Evolutionary conservation across 2,329 filamentous ascomycete species (phyloP).

Genomic region (Knufia petricola): DNA sequence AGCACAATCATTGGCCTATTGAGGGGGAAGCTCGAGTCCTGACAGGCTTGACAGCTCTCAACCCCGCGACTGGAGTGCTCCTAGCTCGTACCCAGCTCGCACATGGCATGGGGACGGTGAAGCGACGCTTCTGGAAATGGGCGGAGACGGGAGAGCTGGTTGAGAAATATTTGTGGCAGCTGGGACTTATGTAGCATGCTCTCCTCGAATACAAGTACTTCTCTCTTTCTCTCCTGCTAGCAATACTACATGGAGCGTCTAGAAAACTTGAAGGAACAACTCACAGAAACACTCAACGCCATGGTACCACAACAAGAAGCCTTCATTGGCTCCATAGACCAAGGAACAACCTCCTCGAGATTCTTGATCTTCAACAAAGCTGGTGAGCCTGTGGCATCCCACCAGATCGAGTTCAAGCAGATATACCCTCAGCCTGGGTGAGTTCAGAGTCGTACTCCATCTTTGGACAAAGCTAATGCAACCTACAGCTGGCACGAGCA

Average conservation of each 20-base stretch:
- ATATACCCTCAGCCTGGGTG: conserved; percentile 78
- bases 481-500: conserved; percentile 73
- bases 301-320: conserved; percentile 36
- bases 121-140: not conserved
- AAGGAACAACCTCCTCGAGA: conserved; percentile 79
- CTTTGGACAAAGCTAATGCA: conserved; percentile 9
- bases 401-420: conserved; percentile 81
- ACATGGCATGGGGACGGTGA: not conserved
- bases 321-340: conserved; percentile 82
- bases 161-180: not conserved
- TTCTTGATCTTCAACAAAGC: conserved; percentile 82
- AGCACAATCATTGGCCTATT: not conserved
- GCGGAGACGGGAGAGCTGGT: not conserved
- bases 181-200: not conserved
- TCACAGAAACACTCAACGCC: not conserved
- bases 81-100: not conserved
- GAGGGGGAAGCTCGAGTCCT: not conserved
- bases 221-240: not conserved
- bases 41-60: no score
- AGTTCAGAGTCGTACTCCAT: conserved; percentile 27
- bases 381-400: conserved; percentile 67
- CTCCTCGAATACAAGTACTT: not conserved
- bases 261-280: not conserved
- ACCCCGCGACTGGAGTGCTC: not conserved
- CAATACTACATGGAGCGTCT: not conserved